Base-by-base conservation (phyloP, 176 grass and related monocot species). In the Zizania latifolia region DNA sequence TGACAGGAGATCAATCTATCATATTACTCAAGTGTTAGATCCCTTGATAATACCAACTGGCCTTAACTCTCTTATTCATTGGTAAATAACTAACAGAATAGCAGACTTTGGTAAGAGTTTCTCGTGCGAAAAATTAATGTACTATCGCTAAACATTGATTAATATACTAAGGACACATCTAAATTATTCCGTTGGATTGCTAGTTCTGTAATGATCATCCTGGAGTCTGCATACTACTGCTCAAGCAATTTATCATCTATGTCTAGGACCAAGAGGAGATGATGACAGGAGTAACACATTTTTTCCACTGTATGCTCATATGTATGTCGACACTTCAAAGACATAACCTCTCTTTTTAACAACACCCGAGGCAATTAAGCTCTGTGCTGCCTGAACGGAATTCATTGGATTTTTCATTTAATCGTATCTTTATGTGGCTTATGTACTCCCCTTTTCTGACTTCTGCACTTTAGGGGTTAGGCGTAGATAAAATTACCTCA, bases 381-480 rank as follows among this genome's bases (percentile, higher is more conserved):
- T 28, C 45, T n/a, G 11, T 57, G 22, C 31, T 33, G 19, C 48
- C 72, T 72, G 15, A 71, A 71, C 32, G 11, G 37, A 31, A 30
- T 8, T 1, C 34, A 65, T 39, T 5, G 62, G 26, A 62, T 44
- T 15, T 70, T 43, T 12, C 30, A 70, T 63, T 56, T 10, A 0
- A 7, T 55, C 39, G 15, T 78, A 17, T 72, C 15, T 39, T 70
- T 63, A 27, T 76, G 35, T 54, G 71, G 19, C 50, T 66, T 82
- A 24, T 65, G 21, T 67, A 50, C 2, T 70, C 8, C 39, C 21
- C 1, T 39, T 44, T 64, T 62, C 27, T 45, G 12, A 46, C 64
- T 64, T 77, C 1, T 30, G 38, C 30, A 78, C 24, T 61, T 61
- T 53, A 22, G 48, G 19, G 48, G 0, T 68, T 22, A 29, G 48